phyloP scores from a whole-genome alignment of 2,329 filamentous ascomycete species.

The Neocatenulostroma microsporum region DNA sequence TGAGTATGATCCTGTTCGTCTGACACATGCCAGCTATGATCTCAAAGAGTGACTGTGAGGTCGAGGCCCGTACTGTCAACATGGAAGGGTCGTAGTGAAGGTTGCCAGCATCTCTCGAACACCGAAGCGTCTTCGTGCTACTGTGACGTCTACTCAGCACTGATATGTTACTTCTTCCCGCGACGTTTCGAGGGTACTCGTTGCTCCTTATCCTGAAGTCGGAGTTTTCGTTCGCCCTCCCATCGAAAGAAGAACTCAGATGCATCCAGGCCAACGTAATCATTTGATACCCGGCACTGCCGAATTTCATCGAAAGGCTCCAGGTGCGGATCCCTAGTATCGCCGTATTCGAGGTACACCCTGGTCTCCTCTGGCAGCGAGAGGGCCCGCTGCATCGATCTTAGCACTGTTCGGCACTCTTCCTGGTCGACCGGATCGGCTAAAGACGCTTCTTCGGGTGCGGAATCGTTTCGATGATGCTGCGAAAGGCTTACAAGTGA shows the following conservation, averaged over 20 bases:
- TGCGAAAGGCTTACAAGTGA: too few relatives aligned
- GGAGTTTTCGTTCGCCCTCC: not conserved
- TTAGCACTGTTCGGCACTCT: not conserved
- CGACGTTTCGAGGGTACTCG: not conserved
- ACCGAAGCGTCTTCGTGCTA: too few relatives aligned
- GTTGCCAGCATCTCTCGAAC: too few relatives aligned
- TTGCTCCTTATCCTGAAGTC: not conserved
- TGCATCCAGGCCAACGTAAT: not conserved
- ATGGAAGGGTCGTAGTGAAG: too few relatives aligned
- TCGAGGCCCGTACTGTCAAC: too few relatives aligned
- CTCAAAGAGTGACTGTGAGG: too few relatives aligned
- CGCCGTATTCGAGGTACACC: not conserved
- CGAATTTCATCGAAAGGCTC: not conserved
- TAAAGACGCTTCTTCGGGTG: not conserved
- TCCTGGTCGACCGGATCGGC: too few relatives aligned
- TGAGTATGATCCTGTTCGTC: too few relatives aligned
- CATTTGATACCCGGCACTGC: not conserved
- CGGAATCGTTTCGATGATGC: too few relatives aligned
- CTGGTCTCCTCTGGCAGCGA: not conserved
- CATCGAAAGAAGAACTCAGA: not conserved
- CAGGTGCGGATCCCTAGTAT: not conserved
- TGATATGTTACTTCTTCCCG: too few relatives aligned
- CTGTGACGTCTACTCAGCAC: too few relatives aligned
- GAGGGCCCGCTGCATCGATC: not conserved
- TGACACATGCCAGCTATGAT: too few relatives aligned